Evolutionary conservation across 306 rosid genomes (phyloP).

Genomic region (Ammopiptanthus mongolicus): DNA sequence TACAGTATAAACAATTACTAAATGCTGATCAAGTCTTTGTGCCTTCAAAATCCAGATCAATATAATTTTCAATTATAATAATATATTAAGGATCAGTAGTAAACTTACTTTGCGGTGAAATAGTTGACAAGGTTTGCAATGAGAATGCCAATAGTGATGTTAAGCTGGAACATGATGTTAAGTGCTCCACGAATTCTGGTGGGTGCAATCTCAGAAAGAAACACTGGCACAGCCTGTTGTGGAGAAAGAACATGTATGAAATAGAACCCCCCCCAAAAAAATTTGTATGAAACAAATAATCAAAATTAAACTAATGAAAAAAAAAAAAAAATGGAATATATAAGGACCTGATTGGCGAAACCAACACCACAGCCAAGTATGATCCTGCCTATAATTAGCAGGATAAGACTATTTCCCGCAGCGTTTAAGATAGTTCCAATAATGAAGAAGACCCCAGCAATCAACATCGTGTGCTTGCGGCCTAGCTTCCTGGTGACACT

Average conservation of each 20-base stretch:
- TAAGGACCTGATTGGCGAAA: conserved; percentile 60
- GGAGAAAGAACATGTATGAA: background rate
- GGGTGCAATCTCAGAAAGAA: conserved; percentile 69
- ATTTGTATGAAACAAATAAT: background rate
- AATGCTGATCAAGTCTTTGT: no score
- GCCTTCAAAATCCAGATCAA: no score
- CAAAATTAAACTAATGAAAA: background rate
- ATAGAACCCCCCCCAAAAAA: background rate
- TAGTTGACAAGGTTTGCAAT: conserved; percentile 52
- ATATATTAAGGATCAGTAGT: no score
- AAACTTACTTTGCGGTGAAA: no score
- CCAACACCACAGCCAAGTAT: conserved; percentile 80
- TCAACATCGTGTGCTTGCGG: conserved; percentile 56
- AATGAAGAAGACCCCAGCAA: conserved; percentile 61
- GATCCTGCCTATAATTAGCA: conserved; percentile 62
- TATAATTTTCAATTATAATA: no score
- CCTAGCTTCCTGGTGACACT: conserved; percentile 46
- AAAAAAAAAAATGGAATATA: background rate
- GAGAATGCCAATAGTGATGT: conserved; percentile 62
- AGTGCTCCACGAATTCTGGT: conserved; percentile 71
- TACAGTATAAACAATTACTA: no score
- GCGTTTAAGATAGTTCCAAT: conserved; percentile 50
- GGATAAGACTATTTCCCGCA: conserved; percentile 27
- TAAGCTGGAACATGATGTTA: conserved; percentile 57
- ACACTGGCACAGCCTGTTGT: conserved; percentile 53